Percentiles rank a stretch among this genome's conserved stretches.
Evolutionary conservation across 345 rosid species (phyloP).

Genomic region (Aquilaria malaccensis): DNA sequence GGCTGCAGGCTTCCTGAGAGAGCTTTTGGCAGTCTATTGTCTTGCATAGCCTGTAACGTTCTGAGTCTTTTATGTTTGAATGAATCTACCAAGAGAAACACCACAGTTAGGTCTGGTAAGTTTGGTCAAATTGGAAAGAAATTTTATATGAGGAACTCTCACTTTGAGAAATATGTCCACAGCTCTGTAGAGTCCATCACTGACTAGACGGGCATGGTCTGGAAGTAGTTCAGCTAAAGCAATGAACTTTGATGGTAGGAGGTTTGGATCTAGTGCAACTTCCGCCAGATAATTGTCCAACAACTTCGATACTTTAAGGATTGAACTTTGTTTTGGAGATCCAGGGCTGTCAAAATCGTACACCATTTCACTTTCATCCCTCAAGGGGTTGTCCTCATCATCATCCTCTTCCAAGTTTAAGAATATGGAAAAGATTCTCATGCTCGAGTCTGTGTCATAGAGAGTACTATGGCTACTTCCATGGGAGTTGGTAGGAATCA

Average conservation of each 20-base stretch:
- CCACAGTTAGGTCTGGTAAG: neutral
- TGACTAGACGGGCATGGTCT: constrained; percentile 84
- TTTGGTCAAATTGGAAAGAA: constrained; percentile 1
- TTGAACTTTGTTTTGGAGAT: constrained; percentile 92
- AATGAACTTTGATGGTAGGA: constrained; percentile 70
- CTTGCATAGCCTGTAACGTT: constrained; percentile 84
- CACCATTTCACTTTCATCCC: constrained; percentile 77
- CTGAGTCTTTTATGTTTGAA: constrained; percentile 82
- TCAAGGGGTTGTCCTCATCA: constrained; percentile 49
- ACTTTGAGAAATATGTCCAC: constrained; percentile 90
- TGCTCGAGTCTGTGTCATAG: constrained; percentile 80
- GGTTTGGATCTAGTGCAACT: constrained; percentile 75
- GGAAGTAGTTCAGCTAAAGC: constrained; percentile 84
- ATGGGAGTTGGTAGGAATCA: constrained; percentile 57
- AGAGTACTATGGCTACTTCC: constrained; percentile 46
- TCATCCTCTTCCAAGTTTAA: constrained; percentile 85
- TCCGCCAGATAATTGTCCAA: constrained; percentile 87
- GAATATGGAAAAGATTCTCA: constrained; percentile 82
- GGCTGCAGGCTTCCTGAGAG: constrained; percentile 99
- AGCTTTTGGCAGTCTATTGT: constrained; percentile 91
- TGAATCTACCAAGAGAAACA: constrained; percentile 52
- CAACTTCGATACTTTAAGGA: constrained; percentile 87
- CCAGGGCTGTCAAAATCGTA: constrained; percentile 88
- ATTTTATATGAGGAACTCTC: constrained; percentile 9
- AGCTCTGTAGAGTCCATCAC: constrained; percentile 92